Evolutionary conservation across 2,329 filamentous ascomycete genomes (phyloP).

Genomic region (Diaporthe capsici): DNA sequence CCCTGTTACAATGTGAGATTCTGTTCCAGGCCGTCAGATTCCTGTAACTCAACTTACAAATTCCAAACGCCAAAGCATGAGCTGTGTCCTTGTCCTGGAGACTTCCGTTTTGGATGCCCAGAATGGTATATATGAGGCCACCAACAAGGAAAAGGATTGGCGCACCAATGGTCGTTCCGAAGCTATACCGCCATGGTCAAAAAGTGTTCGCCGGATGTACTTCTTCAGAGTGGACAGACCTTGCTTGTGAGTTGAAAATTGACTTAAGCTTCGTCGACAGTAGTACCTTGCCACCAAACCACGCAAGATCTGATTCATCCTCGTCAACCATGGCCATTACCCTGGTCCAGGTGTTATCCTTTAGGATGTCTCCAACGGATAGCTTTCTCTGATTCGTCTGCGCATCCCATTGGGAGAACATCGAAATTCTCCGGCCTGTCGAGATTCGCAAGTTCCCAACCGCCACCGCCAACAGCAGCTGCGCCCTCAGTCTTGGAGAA

Average conservation of each 20-base stretch:
- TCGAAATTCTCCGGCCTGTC: slow-evolving; percentile 37
- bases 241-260: slow-evolving; percentile 23
- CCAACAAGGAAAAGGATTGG: slow-evolving; percentile 47
- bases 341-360: slow-evolving; percentile 49
- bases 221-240: slow-evolving; percentile 5
- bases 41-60: slow-evolving; percentile 49
- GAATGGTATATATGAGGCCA: slow-evolving; percentile 45
- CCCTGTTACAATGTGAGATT: slow-evolving; percentile 43
- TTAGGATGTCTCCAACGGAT: slow-evolving; percentile 39
- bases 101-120: slow-evolving; percentile 47
- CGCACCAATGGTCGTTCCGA: slow-evolving; percentile 46
- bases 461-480: slow-evolving; percentile 49
- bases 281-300: slow-evolving; percentile 43
- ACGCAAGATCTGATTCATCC: slow-evolving; percentile 42
- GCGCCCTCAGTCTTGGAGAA: slow-evolving; percentile 44
- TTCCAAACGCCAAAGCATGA: slow-evolving; percentile 51
- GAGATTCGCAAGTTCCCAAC: slow-evolving; percentile 51
- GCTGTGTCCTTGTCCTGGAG: slow-evolving; percentile 51
- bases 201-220: neutral
- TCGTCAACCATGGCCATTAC: slow-evolving; percentile 51
- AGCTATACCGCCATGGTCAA: slow-evolving; percentile 40
- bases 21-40: neutral
- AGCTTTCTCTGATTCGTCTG: neutral
- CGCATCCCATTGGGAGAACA: neutral
- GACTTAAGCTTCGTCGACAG: slow-evolving; percentile 43